phyloP scores from a whole-genome alignment of 352 stramenopile genomes.

The Phytophthora fragariae region DNA sequence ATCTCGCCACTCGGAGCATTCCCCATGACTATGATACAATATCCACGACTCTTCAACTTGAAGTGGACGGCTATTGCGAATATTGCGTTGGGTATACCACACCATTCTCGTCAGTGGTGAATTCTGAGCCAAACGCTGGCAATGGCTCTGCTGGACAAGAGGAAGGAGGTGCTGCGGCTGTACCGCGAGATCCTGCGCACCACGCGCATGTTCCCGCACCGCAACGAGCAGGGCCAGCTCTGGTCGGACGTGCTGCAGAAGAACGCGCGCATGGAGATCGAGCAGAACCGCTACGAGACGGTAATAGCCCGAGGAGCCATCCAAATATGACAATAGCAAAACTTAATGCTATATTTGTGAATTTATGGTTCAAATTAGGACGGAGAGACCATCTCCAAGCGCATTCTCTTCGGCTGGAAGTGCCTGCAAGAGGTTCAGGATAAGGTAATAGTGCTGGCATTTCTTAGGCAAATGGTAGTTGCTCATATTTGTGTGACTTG shows the following conservation, averaged over 20 bases:
- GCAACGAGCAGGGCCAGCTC: constrained; percentile 72
- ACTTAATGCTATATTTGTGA: constrained; percentile 27
- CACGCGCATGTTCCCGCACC: constrained; percentile 76
- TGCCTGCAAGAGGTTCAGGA: constrained; percentile 80
- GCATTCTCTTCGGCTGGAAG: constrained; percentile 82
- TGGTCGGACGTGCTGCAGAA: constrained; percentile 74
- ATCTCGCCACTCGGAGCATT: constrained; percentile 55
- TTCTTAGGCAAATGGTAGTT: neutral
- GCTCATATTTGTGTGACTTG: constrained; percentile 4
- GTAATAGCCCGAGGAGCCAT: constrained; percentile 28
- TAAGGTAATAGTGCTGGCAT: constrained; percentile 49
- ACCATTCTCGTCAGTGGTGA: neutral
- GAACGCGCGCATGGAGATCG: constrained; percentile 85
- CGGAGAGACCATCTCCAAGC: constrained; percentile 78
- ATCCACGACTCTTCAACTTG: constrained; percentile 34
- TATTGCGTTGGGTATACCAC: constrained; percentile 20
- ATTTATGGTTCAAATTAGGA: constrained; percentile 44
- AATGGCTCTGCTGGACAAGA: constrained; percentile 60
- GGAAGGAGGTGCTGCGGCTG: constrained; percentile 79
- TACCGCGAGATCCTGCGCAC: constrained; percentile 86
- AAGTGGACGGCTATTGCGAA: constrained; percentile 22
- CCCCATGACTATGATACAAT: constrained; percentile 46
- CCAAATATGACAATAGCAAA: constrained; percentile 17
- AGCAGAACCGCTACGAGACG: constrained; percentile 78
- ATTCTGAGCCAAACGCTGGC: constrained; percentile 10